These are phyloP conservation scores for Ochetophila trinervis DNA, from an alignment of 306 rosid genomes.

Conservation along the genomic window DNA sequence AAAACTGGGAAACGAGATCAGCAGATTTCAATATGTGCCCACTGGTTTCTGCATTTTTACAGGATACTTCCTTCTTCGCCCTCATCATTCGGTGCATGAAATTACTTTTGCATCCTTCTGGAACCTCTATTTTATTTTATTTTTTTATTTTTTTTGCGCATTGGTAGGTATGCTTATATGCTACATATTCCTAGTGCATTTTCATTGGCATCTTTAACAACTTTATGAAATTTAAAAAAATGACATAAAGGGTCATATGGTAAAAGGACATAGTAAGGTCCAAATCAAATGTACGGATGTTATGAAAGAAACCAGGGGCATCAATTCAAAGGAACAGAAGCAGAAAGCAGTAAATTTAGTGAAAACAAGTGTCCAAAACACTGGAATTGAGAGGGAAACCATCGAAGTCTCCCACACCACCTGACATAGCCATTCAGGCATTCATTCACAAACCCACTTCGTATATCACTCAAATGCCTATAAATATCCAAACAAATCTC, in stretches of 20 bases:
- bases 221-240: too few relatives aligned
- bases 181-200: too few relatives aligned
- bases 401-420: slow-evolving; percentile 32
- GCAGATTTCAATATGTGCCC: not conserved
- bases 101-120: slow-evolving; percentile 15
- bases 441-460: not conserved
- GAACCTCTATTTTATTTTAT: not conserved
- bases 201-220: too few relatives aligned
- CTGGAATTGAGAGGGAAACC: slow-evolving; percentile 48
- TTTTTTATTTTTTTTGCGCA: too few relatives aligned
- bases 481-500: slow-evolving; percentile 37
- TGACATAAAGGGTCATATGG: too few relatives aligned
- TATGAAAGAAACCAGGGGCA: slow-evolving; percentile 14
- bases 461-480: slow-evolving; percentile 15
- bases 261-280: too few relatives aligned
- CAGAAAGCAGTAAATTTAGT: slow-evolving; percentile 10
- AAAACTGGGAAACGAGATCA: too few relatives aligned
- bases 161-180: too few relatives aligned
- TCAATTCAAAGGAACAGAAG: slow-evolving; percentile 1
- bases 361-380: slow-evolving; percentile 47
- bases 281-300: too few relatives aligned
- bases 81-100: not conserved
- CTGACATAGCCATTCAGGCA: not conserved
- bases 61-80: too few relatives aligned
- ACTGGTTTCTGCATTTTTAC: too few relatives aligned